Evolutionary conservation across 140 eudicot species (phyloP), one percentile per base, ranked within the genome.

Genomic region (Cichorium intybus): DNA sequence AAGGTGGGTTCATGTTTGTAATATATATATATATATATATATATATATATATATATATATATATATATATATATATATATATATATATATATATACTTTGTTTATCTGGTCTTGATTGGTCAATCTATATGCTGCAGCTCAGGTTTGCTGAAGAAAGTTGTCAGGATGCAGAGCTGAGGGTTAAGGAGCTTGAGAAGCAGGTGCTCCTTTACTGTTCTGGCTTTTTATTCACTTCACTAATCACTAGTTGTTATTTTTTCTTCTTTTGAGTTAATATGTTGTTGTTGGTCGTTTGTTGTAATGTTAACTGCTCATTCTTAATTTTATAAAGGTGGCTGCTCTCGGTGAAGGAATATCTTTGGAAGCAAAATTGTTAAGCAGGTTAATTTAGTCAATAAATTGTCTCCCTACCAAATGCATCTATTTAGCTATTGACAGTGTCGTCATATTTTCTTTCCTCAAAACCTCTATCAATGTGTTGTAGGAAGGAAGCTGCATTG

Each of bases 161-260:
- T 56, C 81, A 91, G 75, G 94, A 83, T 69, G 95, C 86, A 50
- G 95, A 87, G 71, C 88, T 88, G 56, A 80, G 98, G 78, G 92
- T 91, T 70, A 91, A 81, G 88, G 98, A 91, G 80, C 98, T 91
- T 75, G 98, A 91, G 78, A 91, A 88, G 54, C 96, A 91, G 98
- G 98, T 87, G 16, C 46, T 9, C 46, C n/a, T n/a, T n/a, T n/a
- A n/a, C n/a, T n/a, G n/a, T n/a, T n/a, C n/a, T n/a, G n/a, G n/a
- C n/a, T n/a, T n/a, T n/a, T n/a, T n/a, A n/a, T n/a, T n/a, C n/a
- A n/a, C n/a, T n/a, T n/a, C n/a, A n/a, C n/a, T n/a, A n/a, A n/a
- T n/a, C n/a, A n/a, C n/a, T n/a, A n/a, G n/a, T n/a, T n/a, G n/a
- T n/a, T n/a, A n/a, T n/a, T n/a, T n/a, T n/a, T n/a, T n/a, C n/a